These are phyloP conservation scores for Nannochloris sp. DNA, from an alignment of 139 green algal genomes.

Conservation along the genomic window DNA sequence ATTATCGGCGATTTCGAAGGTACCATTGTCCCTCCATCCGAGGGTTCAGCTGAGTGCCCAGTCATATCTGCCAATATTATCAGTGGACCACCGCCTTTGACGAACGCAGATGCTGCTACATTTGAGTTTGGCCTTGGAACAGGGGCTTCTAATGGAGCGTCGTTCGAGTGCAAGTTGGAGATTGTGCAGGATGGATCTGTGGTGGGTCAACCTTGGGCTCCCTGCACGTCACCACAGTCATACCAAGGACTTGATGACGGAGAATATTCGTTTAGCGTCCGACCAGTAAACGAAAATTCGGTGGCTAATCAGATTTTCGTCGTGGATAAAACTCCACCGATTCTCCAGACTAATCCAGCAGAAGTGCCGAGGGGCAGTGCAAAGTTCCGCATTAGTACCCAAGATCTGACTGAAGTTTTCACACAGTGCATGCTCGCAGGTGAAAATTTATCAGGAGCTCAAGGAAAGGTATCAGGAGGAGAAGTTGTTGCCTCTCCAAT, in stretches of 20 bases:
- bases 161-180: conserved; percentile 38
- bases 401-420: conserved; percentile 32
- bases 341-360: neutral
- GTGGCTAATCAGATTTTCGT: conserved; percentile 16
- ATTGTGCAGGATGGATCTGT: neutral
- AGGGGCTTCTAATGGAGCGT: conserved; percentile 6
- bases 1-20: conserved; percentile 45
- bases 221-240: conserved; percentile 27
- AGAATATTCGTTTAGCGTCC: conserved; percentile 42
- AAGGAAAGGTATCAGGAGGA: conserved; percentile 1
- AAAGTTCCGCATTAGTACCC: conserved; percentile 14
- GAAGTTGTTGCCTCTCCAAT: neutral
- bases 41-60: conserved; percentile 9
- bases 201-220: neutral
- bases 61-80: conserved; percentile 32
- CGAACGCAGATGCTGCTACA: neutral
- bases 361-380: conserved; percentile 15
- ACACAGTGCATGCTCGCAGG: conserved; percentile 28
- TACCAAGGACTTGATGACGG: conserved; percentile 35
- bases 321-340: conserved; percentile 30
- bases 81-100: conserved; percentile 19
- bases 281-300: conserved; percentile 12
- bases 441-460: neutral
- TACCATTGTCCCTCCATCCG: conserved; percentile 11
- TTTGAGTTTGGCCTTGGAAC: conserved; percentile 36